Base-by-base conservation (phyloP, 441 rosid species). In the Pelargonium exstipulatum region DNA sequence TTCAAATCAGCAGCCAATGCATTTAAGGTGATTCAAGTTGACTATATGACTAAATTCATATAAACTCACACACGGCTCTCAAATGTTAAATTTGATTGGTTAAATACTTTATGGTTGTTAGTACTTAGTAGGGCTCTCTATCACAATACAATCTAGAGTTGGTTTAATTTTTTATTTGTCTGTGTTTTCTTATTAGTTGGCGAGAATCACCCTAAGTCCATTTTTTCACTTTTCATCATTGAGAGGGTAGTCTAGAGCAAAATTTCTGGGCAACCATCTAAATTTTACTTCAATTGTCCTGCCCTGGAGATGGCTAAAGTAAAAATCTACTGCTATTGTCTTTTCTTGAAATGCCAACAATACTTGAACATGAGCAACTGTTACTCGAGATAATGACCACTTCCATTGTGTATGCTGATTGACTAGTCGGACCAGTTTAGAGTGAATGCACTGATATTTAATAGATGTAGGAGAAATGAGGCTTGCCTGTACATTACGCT, bases 1-100 rank as follows among this genome's bases (percentile, higher is more conserved):
- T 75, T 86, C 79, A 94, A 90, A 81, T 88, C 96, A 67, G 87
- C 88, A 42, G 82, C 96, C 12, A 79, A 69, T 70, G 76, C 83
- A 69, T 84, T 76, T 67, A 78, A 88, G 99, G 99, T 90, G 72
- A 67, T 64, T 32, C 37, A 32, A 32, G 37, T 32, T 32, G 37
- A 32, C 37, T 32, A 32, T 32, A 32, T 32, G 5, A 32, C 37
- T 32, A 32, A 32, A 32, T 32, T 32, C 46, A 43, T 9, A 43
- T 10, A 43, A 43, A 43, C 12, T 43, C 12, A 43, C 46, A 43
- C 8, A 9, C 7, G 9, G 10, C 46, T 10, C 46, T 43, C 12
- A 43, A 43, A 1, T 10, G 46, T 43, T 43, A 7, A 7, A 7
- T 10, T 9, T 43, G 46, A 43, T 43, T 10, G 12, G 10, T 43